Evolutionary conservation across 257 asterid species (phyloP).

Genomic region (Salvia hispanica): DNA sequence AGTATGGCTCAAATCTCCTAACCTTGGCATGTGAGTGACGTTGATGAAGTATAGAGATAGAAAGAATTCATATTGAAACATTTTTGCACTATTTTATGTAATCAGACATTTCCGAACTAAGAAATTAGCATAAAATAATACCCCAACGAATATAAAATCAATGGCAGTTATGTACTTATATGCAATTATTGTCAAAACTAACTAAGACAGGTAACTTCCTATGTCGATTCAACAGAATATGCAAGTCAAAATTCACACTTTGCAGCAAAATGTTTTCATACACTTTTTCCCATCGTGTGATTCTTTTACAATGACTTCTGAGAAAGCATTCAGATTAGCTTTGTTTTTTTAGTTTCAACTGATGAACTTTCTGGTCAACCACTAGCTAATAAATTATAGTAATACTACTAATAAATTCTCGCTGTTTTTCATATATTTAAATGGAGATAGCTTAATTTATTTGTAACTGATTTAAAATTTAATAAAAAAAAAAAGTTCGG

Average conservation of each 20-base stretch:
- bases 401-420: not conserved
- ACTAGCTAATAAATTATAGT: not conserved
- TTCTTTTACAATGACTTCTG: conserved; percentile 19
- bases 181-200: conserved; percentile 4
- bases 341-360: not conserved
- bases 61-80: too few species aligned
- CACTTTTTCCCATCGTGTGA: not conserved
- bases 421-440: not conserved
- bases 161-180: not conserved
- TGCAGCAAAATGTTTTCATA: not conserved
- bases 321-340: conserved; percentile 11
- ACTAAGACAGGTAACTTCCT: conserved; percentile 4
- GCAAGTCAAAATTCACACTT: conserved; percentile 23
- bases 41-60: too few species aligned
- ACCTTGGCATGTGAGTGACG: too few species aligned
- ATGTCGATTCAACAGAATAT: not conserved
- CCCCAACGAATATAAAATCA: not conserved
- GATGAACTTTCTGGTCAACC: not conserved
- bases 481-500: too few species aligned
- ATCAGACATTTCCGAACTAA: too few species aligned
- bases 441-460: not conserved
- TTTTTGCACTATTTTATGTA: too few species aligned
- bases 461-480: not conserved
- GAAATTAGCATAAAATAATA: too few species aligned
- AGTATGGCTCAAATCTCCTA: too few species aligned